phyloP scores from a whole-genome alignment of 1,284 basidiomycete genomes.

The Ustanciosporium gigantosporum region DNA sequence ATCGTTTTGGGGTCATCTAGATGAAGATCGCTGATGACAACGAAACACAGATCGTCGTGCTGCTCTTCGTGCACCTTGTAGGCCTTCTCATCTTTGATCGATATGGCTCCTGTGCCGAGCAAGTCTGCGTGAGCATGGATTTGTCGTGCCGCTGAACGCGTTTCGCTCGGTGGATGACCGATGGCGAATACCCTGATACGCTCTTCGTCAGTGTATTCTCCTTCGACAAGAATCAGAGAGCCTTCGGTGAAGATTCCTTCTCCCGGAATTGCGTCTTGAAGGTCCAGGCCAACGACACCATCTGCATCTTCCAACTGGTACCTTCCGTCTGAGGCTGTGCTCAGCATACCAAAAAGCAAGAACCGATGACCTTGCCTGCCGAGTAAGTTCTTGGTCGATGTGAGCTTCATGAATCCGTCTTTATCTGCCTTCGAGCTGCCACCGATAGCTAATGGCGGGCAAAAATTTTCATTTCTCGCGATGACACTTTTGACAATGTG shows the following conservation, averaged over 20 bases:
- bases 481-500: constrained; percentile 50
- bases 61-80: constrained; percentile 53
- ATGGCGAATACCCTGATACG: constrained; percentile 87
- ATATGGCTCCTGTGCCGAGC: constrained; percentile 85
- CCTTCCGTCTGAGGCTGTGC: constrained; percentile 83
- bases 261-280: constrained; percentile 79
- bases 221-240: constrained; percentile 90
- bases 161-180: constrained; percentile 79
- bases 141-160: constrained; percentile 32
- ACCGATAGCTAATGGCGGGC: constrained; percentile 48
- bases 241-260: constrained; percentile 97
- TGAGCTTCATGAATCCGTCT: constrained; percentile 67
- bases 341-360: constrained; percentile 88
- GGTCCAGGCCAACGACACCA: constrained; percentile 84
- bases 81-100: constrained; percentile 85
- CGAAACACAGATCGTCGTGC: constrained; percentile 70
- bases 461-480: constrained; percentile 58
- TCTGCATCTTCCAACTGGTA: constrained; percentile 92
- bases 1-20: constrained; percentile 86
- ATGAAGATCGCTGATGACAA: constrained; percentile 92
- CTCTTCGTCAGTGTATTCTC: constrained; percentile 91
- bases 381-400: constrained; percentile 92
- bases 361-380: constrained; percentile 89
- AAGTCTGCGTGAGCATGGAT: constrained; percentile 64
- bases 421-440: constrained; percentile 6